Base-by-base conservation (phyloP, 306 rosid species). In the Sechiopsis laciniata region DNA sequence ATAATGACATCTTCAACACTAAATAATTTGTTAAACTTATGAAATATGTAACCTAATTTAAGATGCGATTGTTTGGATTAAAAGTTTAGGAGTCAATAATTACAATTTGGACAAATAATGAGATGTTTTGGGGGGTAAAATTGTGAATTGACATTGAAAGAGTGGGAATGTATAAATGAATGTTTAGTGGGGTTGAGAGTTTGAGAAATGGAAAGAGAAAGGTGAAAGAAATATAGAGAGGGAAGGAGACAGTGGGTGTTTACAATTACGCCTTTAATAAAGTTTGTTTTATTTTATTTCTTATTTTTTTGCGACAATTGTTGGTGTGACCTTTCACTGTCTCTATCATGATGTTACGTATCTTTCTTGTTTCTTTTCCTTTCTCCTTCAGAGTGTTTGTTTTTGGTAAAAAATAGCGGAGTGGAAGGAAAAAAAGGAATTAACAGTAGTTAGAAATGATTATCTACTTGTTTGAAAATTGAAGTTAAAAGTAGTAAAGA, bases 311-410 rank as follows among this genome's bases (percentile, higher is more conserved):
- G 80, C 80, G 85, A 84, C 88, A 84, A 74, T 69, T 75, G 57
- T 70, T 74, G 81, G 81, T 80, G 83, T 85, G 86, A 77, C 83
- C 74, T 80, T 72, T 85, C 90, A 78, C 35, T 81, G 80, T 74
- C 86, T 76, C 77, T 78, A 35, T 1, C 83, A 83, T 78, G 55
- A 59, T 72, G 84, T 67, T 67, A 67, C 73, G 73, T 67, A 19
- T 67, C 73, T 67, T 46, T 67, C 73, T 6, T 37, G n/a, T 9
- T 17, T 16, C 8, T 35, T 10, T 40, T 17, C 10, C 2, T 10
- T 40, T 35, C 10, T 35, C n/a, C 17, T 8, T n/a, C 1, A 9
- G 37, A 32, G 29, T n/a, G n/a, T n/a, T n/a, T n/a, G n/a, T n/a
- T n/a, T n/a, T n/a, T n/a, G n/a, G n/a, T n/a, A n/a, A n/a, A n/a